A percentile compares a stretch with the other conserved stretches of the same genome.
phyloP scores from a whole-genome alignment of 2,329 filamentous ascomycete genomes.

The Curvularia lunata region DNA sequence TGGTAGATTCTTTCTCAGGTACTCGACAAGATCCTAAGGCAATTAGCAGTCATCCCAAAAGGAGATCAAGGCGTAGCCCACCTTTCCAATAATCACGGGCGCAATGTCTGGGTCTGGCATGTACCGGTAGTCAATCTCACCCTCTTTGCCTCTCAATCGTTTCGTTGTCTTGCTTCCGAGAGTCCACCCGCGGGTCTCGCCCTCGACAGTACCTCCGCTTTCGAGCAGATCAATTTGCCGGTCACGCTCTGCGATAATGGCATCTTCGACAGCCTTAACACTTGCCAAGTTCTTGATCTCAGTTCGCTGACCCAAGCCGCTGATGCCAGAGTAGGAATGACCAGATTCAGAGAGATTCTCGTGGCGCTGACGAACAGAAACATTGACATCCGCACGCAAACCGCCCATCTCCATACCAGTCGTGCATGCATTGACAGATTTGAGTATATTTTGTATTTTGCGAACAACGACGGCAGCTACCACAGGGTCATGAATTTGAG shows the following conservation, averaged over 20 bases:
- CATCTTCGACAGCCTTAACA: constrained; percentile 93
- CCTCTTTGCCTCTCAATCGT: constrained; percentile 87
- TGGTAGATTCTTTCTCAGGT: constrained; percentile 69
- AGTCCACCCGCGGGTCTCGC: constrained; percentile 93
- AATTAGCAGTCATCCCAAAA: constrained; percentile 12
- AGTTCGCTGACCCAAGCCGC: constrained; percentile 79
- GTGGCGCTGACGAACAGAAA: constrained; percentile 73
- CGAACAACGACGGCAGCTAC: constrained; percentile 88
- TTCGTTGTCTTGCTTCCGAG: constrained; percentile 82
- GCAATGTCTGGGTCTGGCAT: constrained; percentile 95
- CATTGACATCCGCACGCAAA: constrained; percentile 91
- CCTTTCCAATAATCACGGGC: constrained; percentile 74
- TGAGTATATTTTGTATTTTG: constrained; percentile 83
- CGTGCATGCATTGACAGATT: constrained; percentile 81
- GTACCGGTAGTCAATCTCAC: constrained; percentile 96
- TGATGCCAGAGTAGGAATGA: constrained; percentile 63
- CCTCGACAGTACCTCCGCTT: constrained; percentile 73
- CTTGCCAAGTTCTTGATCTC: constrained; percentile 98
- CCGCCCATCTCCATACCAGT: constrained; percentile 94
- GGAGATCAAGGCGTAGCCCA: constrained; percentile 20
- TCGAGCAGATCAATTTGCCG: constrained; percentile 84
- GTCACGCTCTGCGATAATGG: constrained; percentile 87
- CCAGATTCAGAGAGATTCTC: constrained; percentile 29
- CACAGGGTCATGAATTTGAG: constrained; percentile 83
- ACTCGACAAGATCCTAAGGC: constrained; percentile 65